A percentile compares a stretch with the other conserved stretches of the same genome.
Evolutionary conservation across 345 rosid species (phyloP).

Genomic region (Orychophragmus violaceus): DNA sequence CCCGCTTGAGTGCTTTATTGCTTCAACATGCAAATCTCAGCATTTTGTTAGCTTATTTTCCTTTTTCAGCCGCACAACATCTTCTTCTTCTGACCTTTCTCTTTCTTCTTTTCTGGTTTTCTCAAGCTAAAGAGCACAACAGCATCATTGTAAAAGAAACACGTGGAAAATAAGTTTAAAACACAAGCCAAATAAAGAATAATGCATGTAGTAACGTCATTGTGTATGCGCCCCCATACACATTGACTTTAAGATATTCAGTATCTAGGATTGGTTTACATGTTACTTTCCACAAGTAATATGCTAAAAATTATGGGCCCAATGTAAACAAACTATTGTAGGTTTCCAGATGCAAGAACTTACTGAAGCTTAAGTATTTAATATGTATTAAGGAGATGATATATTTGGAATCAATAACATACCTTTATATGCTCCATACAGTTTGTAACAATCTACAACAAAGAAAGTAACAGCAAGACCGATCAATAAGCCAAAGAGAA

Average conservation of each 20-base stretch:
- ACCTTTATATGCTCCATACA: conserved; percentile 46
- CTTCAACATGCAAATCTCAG: conserved; percentile 58
- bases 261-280: not conserved
- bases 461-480: not conserved
- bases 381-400: not conserved
- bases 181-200: not conserved
- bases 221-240: too few species aligned
- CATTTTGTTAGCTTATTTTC: conserved; percentile 47
- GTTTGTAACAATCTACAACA: too few species aligned
- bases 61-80: conserved; percentile 42
- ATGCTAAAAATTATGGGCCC: not conserved
- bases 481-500: conserved; percentile 10
- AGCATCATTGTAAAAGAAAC: not conserved
- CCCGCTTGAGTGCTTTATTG: conserved; percentile 49
- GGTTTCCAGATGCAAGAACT: conserved; percentile 3
- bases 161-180: not conserved
- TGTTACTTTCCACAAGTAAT: too few species aligned
- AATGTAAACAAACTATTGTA: not conserved
- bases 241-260: not conserved
- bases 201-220: not conserved
- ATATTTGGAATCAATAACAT: not conserved
- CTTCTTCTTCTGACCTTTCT: conserved; percentile 57
- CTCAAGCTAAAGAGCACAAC: conserved; percentile 50
- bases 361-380: not conserved
- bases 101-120: conserved; percentile 60